A percentile compares a stretch with the other conserved stretches of the same genome.
These are phyloP conservation scores for Tetrapisispora arboricola DNA, from an alignment of 805 yeast species.

Conservation along the genomic window DNA sequence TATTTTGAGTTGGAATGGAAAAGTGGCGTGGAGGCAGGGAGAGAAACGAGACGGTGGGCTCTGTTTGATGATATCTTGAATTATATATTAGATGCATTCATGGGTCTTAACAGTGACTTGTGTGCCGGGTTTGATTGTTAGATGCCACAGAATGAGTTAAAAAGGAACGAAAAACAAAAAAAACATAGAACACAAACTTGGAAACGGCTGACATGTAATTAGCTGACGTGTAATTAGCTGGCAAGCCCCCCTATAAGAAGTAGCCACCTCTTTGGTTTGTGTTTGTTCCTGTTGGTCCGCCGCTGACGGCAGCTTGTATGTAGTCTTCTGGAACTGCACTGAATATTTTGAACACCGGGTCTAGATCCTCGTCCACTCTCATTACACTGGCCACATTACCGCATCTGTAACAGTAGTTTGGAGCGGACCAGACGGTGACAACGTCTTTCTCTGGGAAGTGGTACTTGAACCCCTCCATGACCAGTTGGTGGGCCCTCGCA, in stretches of 20 bases:
- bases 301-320: slow-evolving; percentile 23
- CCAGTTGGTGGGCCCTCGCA: slow-evolving; percentile 96
- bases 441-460: slow-evolving; percentile 95
- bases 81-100: background rate
- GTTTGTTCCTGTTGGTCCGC: slow-evolving; percentile 7
- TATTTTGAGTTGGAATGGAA: background rate
- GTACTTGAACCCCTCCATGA: slow-evolving; percentile 96
- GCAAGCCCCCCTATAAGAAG: slow-evolving; percentile 26
- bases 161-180: too few species aligned
- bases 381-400: slow-evolving; percentile 97
- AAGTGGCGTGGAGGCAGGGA: too few species aligned
- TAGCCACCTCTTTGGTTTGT: slow-evolving; percentile 29
- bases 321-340: slow-evolving; percentile 88
- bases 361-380: slow-evolving; percentile 82
- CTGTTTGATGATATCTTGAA: background rate
- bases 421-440: slow-evolving; percentile 97
- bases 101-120: background rate
- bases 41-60: too few species aligned
- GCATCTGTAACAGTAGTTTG: slow-evolving; percentile 93
- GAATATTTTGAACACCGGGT: slow-evolving; percentile 86
- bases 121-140: too few species aligned
- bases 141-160: too few species aligned
- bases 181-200: too few species aligned
- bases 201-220: too few species aligned
- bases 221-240: too few species aligned